Base-by-base conservation (phyloP, 495 filamentous ascomycete genomes). In the Parathielavia appendiculata region DNA sequence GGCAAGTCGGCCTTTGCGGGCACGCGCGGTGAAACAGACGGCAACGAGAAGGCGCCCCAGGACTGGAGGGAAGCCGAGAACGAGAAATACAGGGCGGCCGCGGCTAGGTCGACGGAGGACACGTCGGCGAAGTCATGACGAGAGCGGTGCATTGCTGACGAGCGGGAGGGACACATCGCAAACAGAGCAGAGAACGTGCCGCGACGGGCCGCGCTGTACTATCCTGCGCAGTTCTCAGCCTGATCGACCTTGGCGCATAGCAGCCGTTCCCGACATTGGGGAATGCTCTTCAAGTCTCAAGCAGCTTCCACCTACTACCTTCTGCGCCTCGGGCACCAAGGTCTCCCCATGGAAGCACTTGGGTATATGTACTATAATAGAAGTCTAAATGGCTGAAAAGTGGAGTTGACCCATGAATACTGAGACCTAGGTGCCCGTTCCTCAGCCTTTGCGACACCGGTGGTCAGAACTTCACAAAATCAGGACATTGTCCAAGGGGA, bases 1-100 rank as follows among this genome's bases (percentile, higher is more conserved):
- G 92, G 92, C 34, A 83, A 81, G 66, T 81, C 83, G 26, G 87
- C 87, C 35, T 91, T 86, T 69, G 73, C 79, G 38, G 77, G 78
- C 23, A 75, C 79, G 43, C 73, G 67, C 32, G 72, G 72, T 61
- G 68, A 69, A 60, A 82, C 80, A 20, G 73, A 74, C 54, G 80
- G 80, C 40, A 75, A 79, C 65, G 76, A 78, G 61, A 74, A 75
- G 52, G 75, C 66, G 23, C 76, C 77, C 1, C 56, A 65, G 51
- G 80, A 83, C 62, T 83, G 80, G 80, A 71, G 79, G 46, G 79
- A 83, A 65, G 57, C 73, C 10, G 80, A 83, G 67, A 82, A 82
- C 54, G 74, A 81, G 64, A 81, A 78, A 61, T 76, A 73, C 59
- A 69, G 75, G 44, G 66, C 70, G 30, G 67, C 72, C 51, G 65